Evolutionary conservation across 352 stramenopile genomes (phyloP).

Genomic region (Pythium volutum): DNA sequence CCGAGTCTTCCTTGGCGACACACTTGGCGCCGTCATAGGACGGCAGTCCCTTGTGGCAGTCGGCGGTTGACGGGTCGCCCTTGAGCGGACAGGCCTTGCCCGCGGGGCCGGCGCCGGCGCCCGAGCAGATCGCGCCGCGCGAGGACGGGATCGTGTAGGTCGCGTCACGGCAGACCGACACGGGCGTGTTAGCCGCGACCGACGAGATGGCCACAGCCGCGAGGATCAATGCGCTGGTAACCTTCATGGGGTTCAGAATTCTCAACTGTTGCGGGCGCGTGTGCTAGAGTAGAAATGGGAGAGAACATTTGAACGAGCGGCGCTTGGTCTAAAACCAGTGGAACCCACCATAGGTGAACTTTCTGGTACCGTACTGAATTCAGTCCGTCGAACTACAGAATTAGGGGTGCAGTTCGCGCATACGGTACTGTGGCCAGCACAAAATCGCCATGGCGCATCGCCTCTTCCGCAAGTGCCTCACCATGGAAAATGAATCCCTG

Average conservation of each 20-base stretch:
- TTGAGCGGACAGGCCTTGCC: slow-evolving; percentile 25
- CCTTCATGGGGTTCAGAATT: slow-evolving; percentile 10
- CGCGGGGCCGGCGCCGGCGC: slow-evolving; percentile 14
- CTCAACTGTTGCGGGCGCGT: background rate
- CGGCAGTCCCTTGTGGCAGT: slow-evolving; percentile 28
- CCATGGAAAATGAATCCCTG: too few relatives aligned
- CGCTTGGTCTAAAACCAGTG: too few relatives aligned
- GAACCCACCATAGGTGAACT: too few relatives aligned
- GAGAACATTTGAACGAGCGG: background rate
- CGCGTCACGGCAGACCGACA: slow-evolving; percentile 28
- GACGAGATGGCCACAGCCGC: slow-evolving; percentile 11
- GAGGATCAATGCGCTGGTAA: slow-evolving; percentile 8
- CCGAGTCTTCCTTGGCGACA: slow-evolving; percentile 25
- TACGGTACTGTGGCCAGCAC: too few relatives aligned
- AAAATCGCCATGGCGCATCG: too few relatives aligned
- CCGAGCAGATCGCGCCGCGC: slow-evolving; percentile 27
- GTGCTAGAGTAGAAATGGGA: background rate
- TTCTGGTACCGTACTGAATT: too few relatives aligned
- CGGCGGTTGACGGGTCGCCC: slow-evolving; percentile 15
- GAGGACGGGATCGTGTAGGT: slow-evolving; percentile 26
- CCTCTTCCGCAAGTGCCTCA: too few relatives aligned
- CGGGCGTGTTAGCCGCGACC: slow-evolving; percentile 13
- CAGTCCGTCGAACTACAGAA: too few relatives aligned
- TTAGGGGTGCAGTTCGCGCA: too few relatives aligned
- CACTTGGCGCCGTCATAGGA: slow-evolving; percentile 24